These are phyloP conservation scores for Penicillium olsonii DNA, from an alignment of 2,329 filamentous ascomycete genomes.

Conservation along the genomic window DNA sequence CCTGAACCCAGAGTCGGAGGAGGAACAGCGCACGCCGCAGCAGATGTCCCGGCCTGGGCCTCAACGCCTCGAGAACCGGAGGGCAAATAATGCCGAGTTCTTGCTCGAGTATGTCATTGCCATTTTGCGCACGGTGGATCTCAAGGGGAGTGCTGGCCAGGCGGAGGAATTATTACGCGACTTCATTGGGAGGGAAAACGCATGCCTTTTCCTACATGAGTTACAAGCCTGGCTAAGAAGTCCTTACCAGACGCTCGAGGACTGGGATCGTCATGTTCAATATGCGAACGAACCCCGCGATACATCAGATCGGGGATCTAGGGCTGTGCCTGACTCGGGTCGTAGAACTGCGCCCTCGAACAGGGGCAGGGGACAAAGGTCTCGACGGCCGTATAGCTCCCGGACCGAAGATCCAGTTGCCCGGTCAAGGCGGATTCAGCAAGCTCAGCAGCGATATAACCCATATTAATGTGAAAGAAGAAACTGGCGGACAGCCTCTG, in stretches of 20 bases:
- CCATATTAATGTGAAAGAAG: slow-evolving; percentile 1
- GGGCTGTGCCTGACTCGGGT: slow-evolving; percentile 8
- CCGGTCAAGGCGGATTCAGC: slow-evolving; percentile 5
- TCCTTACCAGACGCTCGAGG: slow-evolving; percentile 68
- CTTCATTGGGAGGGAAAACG: slow-evolving; percentile 73
- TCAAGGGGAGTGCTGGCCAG: slow-evolving; percentile 74
- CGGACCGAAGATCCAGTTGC: slow-evolving; percentile 1
- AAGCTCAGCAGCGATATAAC: slow-evolving; percentile 10
- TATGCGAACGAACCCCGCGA: slow-evolving; percentile 51
- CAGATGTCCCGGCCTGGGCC: slow-evolving; percentile 28
- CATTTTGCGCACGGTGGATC: slow-evolving; percentile 78
- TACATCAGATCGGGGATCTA: not conserved
- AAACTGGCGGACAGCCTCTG: no score
- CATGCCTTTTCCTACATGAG: slow-evolving; percentile 80
- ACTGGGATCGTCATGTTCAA: slow-evolving; percentile 80
- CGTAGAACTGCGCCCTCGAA: slow-evolving; percentile 6
- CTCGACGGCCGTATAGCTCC: slow-evolving; percentile 2
- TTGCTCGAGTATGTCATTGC: slow-evolving; percentile 83
- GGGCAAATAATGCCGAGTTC: slow-evolving; percentile 75
- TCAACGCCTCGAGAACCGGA: slow-evolving; percentile 42
- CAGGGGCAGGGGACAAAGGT: not conserved
- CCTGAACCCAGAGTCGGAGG: slow-evolving; percentile 49
- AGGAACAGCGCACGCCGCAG: slow-evolving; percentile 17
- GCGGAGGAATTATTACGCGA: slow-evolving; percentile 78
- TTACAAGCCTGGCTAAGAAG: slow-evolving; percentile 79